These are phyloP conservation scores for Hypoxylon sp. DNA, from an alignment of 2,329 filamentous ascomycete species.

Conservation along the genomic window DNA sequence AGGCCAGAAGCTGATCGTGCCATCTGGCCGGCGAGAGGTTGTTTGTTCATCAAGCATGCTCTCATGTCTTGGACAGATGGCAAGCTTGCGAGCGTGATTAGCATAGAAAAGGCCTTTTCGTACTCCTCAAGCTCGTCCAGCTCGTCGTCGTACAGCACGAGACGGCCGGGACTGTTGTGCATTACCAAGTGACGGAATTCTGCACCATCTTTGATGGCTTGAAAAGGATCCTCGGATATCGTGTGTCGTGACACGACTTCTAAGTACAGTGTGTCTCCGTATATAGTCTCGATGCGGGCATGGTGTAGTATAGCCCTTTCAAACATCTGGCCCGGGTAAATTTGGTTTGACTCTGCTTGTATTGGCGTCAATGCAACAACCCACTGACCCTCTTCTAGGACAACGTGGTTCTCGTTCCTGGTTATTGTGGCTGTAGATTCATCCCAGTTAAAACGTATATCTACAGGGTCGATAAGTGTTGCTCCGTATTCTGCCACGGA, in stretches of 20 bases:
- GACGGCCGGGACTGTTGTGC: conserved; percentile 12
- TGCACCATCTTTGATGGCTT: not conserved
- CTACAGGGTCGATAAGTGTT: conserved; percentile 36
- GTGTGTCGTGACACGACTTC: conserved; percentile 35
- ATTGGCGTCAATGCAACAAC: conserved; percentile 33
- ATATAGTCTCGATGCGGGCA: conserved; percentile 33
- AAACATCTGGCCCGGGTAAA: not conserved
- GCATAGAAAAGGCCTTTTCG: conserved; percentile 60
- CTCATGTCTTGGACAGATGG: conserved; percentile 69
- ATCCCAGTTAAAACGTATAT: conserved; percentile 28
- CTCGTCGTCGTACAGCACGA: conserved; percentile 63
- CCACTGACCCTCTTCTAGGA: conserved; percentile 38
- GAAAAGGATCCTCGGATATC: conserved; percentile 2
- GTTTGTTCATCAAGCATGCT: conserved; percentile 54
- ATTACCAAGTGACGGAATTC: not conserved
- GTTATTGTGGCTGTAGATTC: conserved; percentile 17
- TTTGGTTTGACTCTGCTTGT: not conserved
- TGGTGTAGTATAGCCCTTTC: conserved; percentile 34
- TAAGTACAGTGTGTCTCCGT: conserved; percentile 15
- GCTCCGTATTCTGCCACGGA: not conserved
- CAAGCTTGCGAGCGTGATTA: conserved; percentile 63
- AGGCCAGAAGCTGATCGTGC: conserved; percentile 72
- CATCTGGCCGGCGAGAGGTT: conserved; percentile 65
- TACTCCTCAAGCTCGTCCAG: conserved; percentile 56
- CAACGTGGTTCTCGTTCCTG: not conserved